Evolutionary conservation across 2,329 filamentous ascomycete genomes (phyloP).

Genomic region (Blastomyces emzantsi): DNA sequence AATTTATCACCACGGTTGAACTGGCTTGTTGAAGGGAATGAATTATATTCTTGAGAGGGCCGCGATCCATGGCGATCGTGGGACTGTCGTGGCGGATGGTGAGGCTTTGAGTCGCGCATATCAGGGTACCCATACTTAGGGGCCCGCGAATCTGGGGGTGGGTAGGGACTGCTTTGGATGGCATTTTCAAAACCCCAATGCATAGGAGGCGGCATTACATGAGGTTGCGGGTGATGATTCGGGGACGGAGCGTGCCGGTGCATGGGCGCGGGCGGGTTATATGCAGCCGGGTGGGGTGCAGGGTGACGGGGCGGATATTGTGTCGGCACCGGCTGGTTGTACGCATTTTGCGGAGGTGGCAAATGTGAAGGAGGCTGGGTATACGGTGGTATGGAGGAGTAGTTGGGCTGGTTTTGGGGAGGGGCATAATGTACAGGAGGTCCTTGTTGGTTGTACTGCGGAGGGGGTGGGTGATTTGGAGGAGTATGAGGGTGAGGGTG

Average conservation of each 20-base stretch:
- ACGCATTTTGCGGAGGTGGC: constrained; percentile 17
- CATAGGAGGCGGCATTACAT: constrained; percentile 48
- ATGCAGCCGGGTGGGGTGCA: constrained; percentile 15
- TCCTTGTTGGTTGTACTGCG: constrained; percentile 15
- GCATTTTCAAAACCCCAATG: constrained; percentile 44
- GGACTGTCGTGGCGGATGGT: neutral
- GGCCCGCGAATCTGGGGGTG: constrained; percentile 32
- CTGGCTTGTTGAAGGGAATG: constrained; percentile 15
- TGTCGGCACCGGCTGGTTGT: constrained; percentile 16
- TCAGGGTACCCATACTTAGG: constrained; percentile 38
- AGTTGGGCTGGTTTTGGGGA: constrained; percentile 9
- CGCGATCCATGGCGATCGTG: constrained; percentile 16
- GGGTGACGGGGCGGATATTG: constrained; percentile 22
- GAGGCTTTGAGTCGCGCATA: constrained; percentile 25
- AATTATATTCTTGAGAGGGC: constrained; percentile 19
- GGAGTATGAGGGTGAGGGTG: constrained; percentile 10
- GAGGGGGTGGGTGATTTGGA: constrained; percentile 10
- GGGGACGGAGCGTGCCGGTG: constrained; percentile 18
- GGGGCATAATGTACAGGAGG: constrained; percentile 12
- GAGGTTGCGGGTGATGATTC: constrained; percentile 20
- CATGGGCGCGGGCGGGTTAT: constrained; percentile 14
- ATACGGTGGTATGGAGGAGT: neutral
- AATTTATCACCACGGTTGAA: constrained; percentile 15
- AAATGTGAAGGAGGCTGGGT: constrained; percentile 16
- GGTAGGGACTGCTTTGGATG: neutral